Base-by-base conservation (phyloP, 73 alveolate species). In the Paramecium caudatum region DNA sequence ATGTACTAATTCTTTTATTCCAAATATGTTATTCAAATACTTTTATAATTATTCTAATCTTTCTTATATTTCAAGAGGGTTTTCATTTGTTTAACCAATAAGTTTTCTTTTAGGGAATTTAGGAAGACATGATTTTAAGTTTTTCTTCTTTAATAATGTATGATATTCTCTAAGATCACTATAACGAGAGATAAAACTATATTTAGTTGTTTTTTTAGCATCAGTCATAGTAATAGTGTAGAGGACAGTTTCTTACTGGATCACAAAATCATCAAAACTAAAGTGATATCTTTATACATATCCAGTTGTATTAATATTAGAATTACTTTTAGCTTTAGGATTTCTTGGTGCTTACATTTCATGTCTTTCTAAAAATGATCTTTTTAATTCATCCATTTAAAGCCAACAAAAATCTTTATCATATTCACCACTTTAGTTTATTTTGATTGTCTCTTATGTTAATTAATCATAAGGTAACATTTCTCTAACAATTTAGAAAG, bases 351-450 rank as follows among this genome's bases (percentile, higher is more conserved):
- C 19, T 37, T 37, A 34, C n/a, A 74, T 74, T 27, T 74, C 69
- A 41, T 74, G 30, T 41, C 46, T 74, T 13, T 74, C 69, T 3
- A 74, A 74, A 13, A 19, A 74, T 13, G 88, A 74, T 74, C 48
- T 16, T 15, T 74, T 74, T 37, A 74, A 43, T 43, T 74, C 88
- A 43, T 74, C 88, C 69, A 74, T 74, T 74, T 74, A 74, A 8
- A 19, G 8, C 88, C 88, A 74, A 74, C 70, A 74, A 0, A 16
- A 34, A 34, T 74, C 88, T 37, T 74, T 74, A 27, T 30, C 43
- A 43, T 74, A 74, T 45, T 74, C 69, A n/a, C 43, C 62, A 41
- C 47, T 45, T 3, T 1, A 7, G 8, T 15, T 37, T 19, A 41
- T 6, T 12, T 27, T 7, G 32, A 41, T 17, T 0, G 69, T 1